Percentiles rank a stretch among this genome's conserved stretches.
phyloP scores from a whole-genome alignment of 169 alveolate genomes.

The Plasmodium billcollinsi region DNA sequence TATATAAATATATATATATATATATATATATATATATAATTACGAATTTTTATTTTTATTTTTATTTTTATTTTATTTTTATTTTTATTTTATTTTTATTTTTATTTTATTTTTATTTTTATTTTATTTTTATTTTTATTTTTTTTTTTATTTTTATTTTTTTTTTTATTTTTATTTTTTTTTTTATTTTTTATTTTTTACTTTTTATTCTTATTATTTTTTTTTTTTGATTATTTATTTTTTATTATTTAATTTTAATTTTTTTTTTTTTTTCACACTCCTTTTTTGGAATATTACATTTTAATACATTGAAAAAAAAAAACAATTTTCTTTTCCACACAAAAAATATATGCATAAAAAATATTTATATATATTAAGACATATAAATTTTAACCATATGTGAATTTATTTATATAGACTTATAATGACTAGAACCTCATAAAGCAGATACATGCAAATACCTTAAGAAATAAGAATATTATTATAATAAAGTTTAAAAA shows the following conservation, averaged over 20 bases:
- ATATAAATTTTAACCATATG: too few species aligned
- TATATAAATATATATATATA: background rate
- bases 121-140: background rate
- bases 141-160: background rate
- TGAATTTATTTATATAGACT: too few species aligned
- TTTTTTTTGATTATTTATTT: background rate
- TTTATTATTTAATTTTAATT: background rate
- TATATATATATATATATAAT: background rate
- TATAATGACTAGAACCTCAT: too few species aligned
- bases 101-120: background rate
- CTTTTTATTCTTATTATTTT: background rate
- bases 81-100: background rate
- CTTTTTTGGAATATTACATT: background rate
- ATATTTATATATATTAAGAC: too few species aligned
- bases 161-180: too few species aligned
- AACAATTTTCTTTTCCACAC: background rate
- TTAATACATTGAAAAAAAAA: background rate
- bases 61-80: background rate
- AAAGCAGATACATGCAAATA: too few species aligned
- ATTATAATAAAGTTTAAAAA: too few species aligned
- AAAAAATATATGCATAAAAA: background rate
- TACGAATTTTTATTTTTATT: background rate
- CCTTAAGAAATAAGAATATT: too few species aligned
- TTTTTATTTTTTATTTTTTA: too few species aligned
- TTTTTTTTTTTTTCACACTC: background rate